Evolutionary conservation across 768 basidiomycete genomes (phyloP).

Genomic region (Saitozyma sp.): DNA sequence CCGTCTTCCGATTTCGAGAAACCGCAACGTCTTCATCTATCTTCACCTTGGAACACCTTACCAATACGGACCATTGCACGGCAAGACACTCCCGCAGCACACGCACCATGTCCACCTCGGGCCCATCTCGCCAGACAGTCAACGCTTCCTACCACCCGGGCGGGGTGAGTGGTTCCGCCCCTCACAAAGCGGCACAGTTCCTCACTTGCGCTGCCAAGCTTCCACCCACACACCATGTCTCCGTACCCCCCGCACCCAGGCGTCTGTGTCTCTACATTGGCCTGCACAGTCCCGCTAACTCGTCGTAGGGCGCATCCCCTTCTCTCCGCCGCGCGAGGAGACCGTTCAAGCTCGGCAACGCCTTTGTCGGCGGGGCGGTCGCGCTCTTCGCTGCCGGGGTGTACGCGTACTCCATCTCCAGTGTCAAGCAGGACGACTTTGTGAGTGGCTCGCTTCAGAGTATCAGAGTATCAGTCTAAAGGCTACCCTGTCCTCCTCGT

Average conservation of each 20-base stretch:
- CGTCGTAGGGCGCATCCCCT: slow-evolving; percentile 72
- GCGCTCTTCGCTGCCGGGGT: slow-evolving; percentile 75
- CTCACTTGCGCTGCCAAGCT: background rate
- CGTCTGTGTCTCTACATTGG: too few relatives aligned
- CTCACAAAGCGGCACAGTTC: background rate
- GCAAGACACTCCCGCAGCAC: too few relatives aligned
- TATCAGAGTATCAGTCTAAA: background rate
- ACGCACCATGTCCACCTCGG: slow-evolving; percentile 11
- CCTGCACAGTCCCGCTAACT: too few relatives aligned
- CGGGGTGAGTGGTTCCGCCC: slow-evolving; percentile 20
- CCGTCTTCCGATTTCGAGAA: too few relatives aligned
- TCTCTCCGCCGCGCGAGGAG: slow-evolving; percentile 83
- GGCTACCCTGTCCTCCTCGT: background rate
- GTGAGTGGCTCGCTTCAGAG: slow-evolving; percentile 26
- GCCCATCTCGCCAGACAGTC: slow-evolving; percentile 11
- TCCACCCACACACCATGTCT: background rate
- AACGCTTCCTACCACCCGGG: slow-evolving; percentile 33
- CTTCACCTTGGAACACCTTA: too few relatives aligned
- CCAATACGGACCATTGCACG: too few relatives aligned
- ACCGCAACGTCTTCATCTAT: too few relatives aligned
- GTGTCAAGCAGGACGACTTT: slow-evolving; percentile 91
- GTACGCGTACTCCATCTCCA: slow-evolving; percentile 89
- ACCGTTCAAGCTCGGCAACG: slow-evolving; percentile 77
- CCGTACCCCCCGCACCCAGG: too few relatives aligned
- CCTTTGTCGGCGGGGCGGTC: slow-evolving; percentile 70